Percentiles rank a stretch among this genome's conserved stretches.
These are phyloP conservation scores for Epichloe coenophiala DNA, from an alignment of 2,329 filamentous ascomycete species.

Conservation along the genomic window DNA sequence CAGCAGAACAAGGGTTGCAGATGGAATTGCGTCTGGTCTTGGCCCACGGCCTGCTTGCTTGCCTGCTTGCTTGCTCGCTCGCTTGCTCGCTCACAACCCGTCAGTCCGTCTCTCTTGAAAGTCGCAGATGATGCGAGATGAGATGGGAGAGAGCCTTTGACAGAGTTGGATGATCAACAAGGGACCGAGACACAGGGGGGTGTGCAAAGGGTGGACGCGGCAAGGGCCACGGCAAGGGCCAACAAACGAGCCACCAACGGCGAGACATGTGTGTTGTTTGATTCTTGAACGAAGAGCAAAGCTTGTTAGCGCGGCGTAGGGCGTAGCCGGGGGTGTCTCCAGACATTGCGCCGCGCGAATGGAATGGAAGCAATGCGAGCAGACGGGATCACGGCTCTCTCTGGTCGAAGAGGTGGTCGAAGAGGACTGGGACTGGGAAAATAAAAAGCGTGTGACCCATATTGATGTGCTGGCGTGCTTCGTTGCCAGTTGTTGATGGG, in stretches of 20 bases:
- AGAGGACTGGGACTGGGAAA: conserved; percentile 2
- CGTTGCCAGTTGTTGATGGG: conserved; percentile 68
- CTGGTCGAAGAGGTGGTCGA: conserved; percentile 1
- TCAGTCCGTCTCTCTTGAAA: background rate
- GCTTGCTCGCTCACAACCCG: background rate
- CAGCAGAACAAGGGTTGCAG: background rate
- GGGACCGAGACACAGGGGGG: background rate
- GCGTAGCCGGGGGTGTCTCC: conserved; percentile 35
- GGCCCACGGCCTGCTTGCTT: background rate
- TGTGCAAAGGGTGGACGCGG: background rate
- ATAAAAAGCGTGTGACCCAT: conserved; percentile 44
- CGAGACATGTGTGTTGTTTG: conserved; percentile 43
- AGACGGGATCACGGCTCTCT: no score
- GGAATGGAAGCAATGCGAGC: conserved; percentile 34
- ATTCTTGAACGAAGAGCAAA: conserved; percentile 23
- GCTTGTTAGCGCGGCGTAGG: conserved; percentile 35
- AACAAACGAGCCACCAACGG: conserved; percentile 32
- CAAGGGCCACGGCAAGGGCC: background rate
- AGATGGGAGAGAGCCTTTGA: background rate
- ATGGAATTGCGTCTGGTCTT: background rate
- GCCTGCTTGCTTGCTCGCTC: background rate
- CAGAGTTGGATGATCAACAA: background rate
- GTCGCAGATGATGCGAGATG: background rate
- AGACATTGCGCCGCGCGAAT: conserved; percentile 22
- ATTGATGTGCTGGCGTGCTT: conserved; percentile 85